Evolutionary conservation across 805 yeast species (phyloP), one percentile per base, ranked within the genome.

Genomic region (Kazachstania martiniae): DNA sequence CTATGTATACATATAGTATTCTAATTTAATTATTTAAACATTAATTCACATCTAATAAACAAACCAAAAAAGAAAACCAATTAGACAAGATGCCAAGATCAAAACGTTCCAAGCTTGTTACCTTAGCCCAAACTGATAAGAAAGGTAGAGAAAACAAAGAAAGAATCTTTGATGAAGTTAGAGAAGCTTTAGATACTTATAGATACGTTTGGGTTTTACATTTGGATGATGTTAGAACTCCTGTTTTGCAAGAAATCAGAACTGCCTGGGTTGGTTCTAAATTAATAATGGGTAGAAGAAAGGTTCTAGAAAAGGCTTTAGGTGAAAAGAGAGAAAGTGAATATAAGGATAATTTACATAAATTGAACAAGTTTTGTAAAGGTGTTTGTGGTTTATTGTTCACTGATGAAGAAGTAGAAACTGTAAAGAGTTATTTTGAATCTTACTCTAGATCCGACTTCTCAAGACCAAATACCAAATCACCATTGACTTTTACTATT

Each of bases 71-170:
- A 17, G 12, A 9, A 26, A 17, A 8, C 28, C n/a, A n/a, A n/a
- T 17, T 12, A 13, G 5, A n/a, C n/a, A 63, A 45, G 37, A 89
- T 89, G 98, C 96, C 98, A 41, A 84, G 94, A 72, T 86, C 96
- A 23, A 87, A 77, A 59, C 89, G 97, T 73, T 80, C 95, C 46
- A 91, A 84, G 76, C 77, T 87, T 47, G 94, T 91, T 39, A 83
- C 97, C 10, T 68, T 91, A 47, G 91, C 99, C 24, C 89, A 89
- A 56, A 89, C 97, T 41, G 96, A 86, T 46, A 91, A 86, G 62
- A 91, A 91, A 56, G 95, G 95, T 31, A 77, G 78, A 44, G 96
- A 84, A 48, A 86, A 85, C 62, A 91, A 91, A 58, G 89, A 75
- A 46, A 70, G 89, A 49, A 76, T 89, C 45, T 91, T 86, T 46